These are phyloP conservation scores for California macrophylla DNA, from an alignment of 441 rosid genomes.

Conservation along the genomic window DNA sequence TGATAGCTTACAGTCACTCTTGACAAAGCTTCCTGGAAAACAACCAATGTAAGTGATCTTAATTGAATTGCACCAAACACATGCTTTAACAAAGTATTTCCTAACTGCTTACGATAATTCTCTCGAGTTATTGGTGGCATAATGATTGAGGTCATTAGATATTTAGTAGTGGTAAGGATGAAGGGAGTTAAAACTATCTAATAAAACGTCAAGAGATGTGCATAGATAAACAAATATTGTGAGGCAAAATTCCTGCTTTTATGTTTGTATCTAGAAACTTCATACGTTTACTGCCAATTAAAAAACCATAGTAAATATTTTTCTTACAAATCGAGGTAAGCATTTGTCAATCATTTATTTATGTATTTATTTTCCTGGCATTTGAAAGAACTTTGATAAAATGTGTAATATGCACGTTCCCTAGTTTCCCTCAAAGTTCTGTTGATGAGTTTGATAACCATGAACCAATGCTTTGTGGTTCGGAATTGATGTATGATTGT, in stretches of 20 bases:
- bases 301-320: neutral
- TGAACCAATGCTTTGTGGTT: neutral
- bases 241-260: neutral
- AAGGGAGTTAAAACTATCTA: neutral
- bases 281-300: neutral
- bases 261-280: neutral
- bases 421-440: neutral
- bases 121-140: neutral
- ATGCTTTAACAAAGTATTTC: neutral
- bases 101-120: neutral
- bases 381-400: neutral
- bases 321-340: neutral
- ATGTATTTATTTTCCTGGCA: neutral
- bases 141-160: neutral
- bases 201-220: neutral
- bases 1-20: constrained; percentile 64
- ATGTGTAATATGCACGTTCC: neutral
- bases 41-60: constrained; percentile 51
- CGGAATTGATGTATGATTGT: neutral
- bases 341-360: neutral
- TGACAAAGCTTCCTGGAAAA: constrained; percentile 60
- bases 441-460: neutral
- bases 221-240: neutral
- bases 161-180: neutral
- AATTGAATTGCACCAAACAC: constrained; percentile 3